Evolutionary conservation across 2,329 filamentous ascomycete genomes (phyloP).

Genomic region (Fusarium pilosicola): DNA sequence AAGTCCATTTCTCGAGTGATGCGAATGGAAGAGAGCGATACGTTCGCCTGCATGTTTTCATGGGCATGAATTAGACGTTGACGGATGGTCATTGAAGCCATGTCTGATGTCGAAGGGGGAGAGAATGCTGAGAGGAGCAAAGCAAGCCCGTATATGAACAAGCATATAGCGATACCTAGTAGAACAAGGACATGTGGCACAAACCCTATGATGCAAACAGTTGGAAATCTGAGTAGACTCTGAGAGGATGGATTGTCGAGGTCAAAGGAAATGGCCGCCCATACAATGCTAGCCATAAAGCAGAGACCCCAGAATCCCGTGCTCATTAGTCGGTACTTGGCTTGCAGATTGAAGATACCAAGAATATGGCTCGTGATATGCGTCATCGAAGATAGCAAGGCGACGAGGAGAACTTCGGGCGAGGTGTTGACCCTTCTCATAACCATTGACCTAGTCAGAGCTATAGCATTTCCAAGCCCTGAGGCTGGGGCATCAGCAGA

Average conservation of each 20-base stretch:
- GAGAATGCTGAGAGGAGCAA: slow-evolving; percentile 74
- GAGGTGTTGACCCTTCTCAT: slow-evolving; percentile 86
- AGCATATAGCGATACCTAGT: slow-evolving; percentile 79
- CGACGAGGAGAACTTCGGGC: slow-evolving; percentile 87
- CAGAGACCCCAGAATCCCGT: slow-evolving; percentile 91
- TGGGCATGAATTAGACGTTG: slow-evolving; percentile 78
- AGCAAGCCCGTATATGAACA: slow-evolving; percentile 80
- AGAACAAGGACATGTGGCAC: slow-evolving; percentile 93
- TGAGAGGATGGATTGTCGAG: slow-evolving; percentile 68
- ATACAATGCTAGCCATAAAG: slow-evolving; percentile 87
- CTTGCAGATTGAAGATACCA: slow-evolving; percentile 82
- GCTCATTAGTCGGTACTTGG: slow-evolving; percentile 81
- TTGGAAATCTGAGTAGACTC: slow-evolving; percentile 86
- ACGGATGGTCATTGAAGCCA: slow-evolving; percentile 54
- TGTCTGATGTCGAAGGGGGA: slow-evolving; percentile 43
- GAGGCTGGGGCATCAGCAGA: slow-evolving; percentile 44
- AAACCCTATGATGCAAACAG: slow-evolving; percentile 93
- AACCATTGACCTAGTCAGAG: slow-evolving; percentile 72
- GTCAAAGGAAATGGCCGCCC: slow-evolving; percentile 74
- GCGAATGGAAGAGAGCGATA: slow-evolving; percentile 82
- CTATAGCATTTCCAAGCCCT: slow-evolving; percentile 50
- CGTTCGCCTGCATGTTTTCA: slow-evolving; percentile 90
- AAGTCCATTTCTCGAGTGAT: slow-evolving; percentile 93
- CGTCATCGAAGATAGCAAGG: slow-evolving; percentile 88
- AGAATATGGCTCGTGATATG: slow-evolving; percentile 86